These are phyloP conservation scores for Nyssa sinensis DNA, from an alignment of 148 eudicot species.

Conservation along the genomic window DNA sequence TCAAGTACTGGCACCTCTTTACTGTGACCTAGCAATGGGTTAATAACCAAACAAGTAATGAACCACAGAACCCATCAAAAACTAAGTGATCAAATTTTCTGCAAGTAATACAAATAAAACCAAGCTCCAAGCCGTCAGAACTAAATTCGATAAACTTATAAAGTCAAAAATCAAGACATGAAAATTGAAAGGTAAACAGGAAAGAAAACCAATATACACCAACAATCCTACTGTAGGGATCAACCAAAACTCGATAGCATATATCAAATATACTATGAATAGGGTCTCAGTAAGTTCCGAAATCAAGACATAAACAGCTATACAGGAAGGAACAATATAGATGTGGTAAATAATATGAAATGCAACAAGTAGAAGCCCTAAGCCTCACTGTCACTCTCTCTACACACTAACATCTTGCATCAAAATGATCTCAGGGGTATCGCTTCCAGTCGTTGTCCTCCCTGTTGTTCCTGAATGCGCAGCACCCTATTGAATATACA, in stretches of 20 bases:
- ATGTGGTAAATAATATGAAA: background rate
- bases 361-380: background rate
- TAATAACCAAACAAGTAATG: no score
- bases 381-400: background rate
- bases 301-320: background rate
- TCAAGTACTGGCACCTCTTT: no score
- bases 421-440: conserved; percentile 31
- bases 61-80: no score
- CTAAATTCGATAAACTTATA: background rate
- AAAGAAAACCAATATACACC: no score
- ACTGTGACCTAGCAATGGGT: no score
- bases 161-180: background rate
- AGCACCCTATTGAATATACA: conserved; percentile 89
- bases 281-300: background rate
- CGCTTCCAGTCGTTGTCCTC: conserved; percentile 62
- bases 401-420: background rate
- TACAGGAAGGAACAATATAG: background rate
- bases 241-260: background rate
- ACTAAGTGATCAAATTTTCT: no score
- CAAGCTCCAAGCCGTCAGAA: background rate
- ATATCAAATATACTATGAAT: background rate
- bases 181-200: no score
- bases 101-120: no score
- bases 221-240: no score
- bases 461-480: conserved; percentile 91